Conservation (phyloP, 768 basidiomycete species). For the Pisolithus microcarpus region DNA sequence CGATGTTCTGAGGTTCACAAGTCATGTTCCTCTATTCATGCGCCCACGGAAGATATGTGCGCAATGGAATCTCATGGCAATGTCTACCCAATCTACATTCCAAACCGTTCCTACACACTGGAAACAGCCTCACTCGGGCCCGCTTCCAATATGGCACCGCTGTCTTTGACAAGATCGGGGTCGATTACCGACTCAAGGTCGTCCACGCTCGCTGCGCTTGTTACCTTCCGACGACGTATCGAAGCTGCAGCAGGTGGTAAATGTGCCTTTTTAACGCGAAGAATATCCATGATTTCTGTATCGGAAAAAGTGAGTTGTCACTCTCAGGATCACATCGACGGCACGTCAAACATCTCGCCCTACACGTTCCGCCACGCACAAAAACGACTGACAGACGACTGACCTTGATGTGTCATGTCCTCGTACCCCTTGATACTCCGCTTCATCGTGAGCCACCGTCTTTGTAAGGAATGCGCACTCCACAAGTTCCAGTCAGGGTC, state of each 20-base stretch:
- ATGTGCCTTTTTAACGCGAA: constrained; percentile 66
- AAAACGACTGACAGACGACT: constrained; percentile 8
- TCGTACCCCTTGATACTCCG: constrained; percentile 67
- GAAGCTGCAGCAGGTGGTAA: constrained; percentile 31
- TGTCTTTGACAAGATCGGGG: constrained; percentile 6
- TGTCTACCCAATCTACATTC: no score
- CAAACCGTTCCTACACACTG: neutral
- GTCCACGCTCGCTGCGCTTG: constrained; percentile 42
- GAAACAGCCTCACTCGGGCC: constrained; percentile 21
- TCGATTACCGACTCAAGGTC: constrained; percentile 32
- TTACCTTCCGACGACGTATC: constrained; percentile 44
- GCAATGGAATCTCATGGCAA: no score
- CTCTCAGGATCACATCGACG: no score
- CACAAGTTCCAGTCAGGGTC: constrained; percentile 78
- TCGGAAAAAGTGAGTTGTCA: neutral
- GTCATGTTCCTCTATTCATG: no score
- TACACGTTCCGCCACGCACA: neutral
- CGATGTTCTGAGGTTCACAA: no score
- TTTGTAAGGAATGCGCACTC: constrained; percentile 74
- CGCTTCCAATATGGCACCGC: constrained; percentile 12
- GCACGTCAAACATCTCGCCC: no score
- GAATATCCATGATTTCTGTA: constrained; percentile 75
- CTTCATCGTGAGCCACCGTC: constrained; percentile 79
- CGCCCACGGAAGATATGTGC: no score
- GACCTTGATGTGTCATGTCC: constrained; percentile 75